A percentile compares a stretch with the other conserved stretches of the same genome.
Evolutionary conservation across 345 rosid species (phyloP).

Genomic region (Eucalyptus cladocalyx): DNA sequence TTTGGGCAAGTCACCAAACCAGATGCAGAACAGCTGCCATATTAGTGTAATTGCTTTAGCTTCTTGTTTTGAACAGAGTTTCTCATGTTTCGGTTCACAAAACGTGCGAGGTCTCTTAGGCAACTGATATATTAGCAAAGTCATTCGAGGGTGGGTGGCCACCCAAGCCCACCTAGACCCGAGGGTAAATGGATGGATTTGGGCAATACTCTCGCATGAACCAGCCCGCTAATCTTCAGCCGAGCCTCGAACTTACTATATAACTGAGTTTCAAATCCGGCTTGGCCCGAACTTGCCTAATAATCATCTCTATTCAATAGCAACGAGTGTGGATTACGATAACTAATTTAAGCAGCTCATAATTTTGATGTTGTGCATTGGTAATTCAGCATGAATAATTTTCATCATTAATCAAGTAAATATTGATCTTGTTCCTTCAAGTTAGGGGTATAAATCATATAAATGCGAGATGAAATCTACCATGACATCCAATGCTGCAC

Average conservation of each 20-base stretch:
- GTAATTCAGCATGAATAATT: not conserved
- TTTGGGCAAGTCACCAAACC: constrained; percentile 2
- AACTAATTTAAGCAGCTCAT: not conserved
- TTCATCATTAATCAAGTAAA: not conserved
- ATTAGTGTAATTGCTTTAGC: not conserved
- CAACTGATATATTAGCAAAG: not conserved
- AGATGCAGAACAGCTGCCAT: not conserved
- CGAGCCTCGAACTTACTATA: not conserved
- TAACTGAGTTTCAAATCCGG: not conserved
- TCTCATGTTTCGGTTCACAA: not conserved
- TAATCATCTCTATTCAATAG: not conserved
- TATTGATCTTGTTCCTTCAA: not conserved
- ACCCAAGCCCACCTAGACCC: not conserved
- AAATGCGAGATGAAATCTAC: not conserved
- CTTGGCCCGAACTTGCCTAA: not conserved
- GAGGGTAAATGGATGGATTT: not conserved
- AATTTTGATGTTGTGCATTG: not conserved
- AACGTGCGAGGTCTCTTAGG: not conserved
- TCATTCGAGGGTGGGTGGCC: not conserved
- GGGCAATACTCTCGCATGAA: not conserved
- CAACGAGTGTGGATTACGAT: not conserved
- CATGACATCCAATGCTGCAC: not conserved
- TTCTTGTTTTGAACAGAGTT: not conserved
- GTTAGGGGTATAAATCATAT: not conserved
- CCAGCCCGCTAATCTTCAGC: not conserved